A percentile compares a stretch with the other conserved stretches of the same genome.
Evolutionary conservation across 352 stramenopile genomes (phyloP).

Genomic region (Globisporangium camurandrum): DNA sequence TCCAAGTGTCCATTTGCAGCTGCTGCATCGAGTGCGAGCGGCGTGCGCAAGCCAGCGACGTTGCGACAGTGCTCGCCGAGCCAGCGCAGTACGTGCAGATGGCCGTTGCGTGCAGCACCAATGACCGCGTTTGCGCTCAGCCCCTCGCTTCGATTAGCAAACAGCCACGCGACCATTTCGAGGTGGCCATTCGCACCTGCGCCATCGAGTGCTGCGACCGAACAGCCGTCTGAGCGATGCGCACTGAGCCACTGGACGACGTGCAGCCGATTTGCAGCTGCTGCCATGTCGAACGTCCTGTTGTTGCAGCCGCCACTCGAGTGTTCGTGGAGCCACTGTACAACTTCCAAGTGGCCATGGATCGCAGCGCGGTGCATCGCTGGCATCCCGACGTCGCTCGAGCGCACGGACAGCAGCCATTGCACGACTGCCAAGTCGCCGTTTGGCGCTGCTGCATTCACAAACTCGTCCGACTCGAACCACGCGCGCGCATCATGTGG

Average conservation of each 20-base stretch:
- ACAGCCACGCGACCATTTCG: conserved; percentile 29
- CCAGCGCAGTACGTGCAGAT: conserved; percentile 19
- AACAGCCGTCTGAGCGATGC: conserved; percentile 19
- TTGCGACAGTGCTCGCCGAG: conserved; percentile 16
- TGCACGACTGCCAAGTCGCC: conserved; percentile 20
- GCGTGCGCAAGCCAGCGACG: conserved; percentile 8
- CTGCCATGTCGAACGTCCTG: conserved; percentile 22
- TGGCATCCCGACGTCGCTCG: conserved; percentile 17
- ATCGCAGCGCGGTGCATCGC: conserved; percentile 23
- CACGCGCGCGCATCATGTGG: neutral
- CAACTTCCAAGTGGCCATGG: conserved; percentile 17
- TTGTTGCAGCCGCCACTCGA: conserved; percentile 20
- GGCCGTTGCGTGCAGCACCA: conserved; percentile 30
- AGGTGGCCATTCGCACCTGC: conserved; percentile 31
- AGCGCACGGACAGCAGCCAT: conserved; percentile 16
- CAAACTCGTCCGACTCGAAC: conserved; percentile 3
- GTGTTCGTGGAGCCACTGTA: conserved; percentile 26
- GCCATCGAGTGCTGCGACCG: conserved; percentile 25
- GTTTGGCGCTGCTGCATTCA: conserved; percentile 4
- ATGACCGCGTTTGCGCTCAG: conserved; percentile 25
- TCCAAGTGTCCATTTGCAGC: conserved; percentile 12
- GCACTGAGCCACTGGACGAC: conserved; percentile 30
- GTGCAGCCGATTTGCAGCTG: conserved; percentile 21
- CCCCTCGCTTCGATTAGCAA: conserved; percentile 17
- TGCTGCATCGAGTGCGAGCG: conserved; percentile 15